These are phyloP conservation scores for Aspergillus funiculosus DNA, from an alignment of 495 filamentous ascomycete species.

Conservation along the genomic window DNA sequence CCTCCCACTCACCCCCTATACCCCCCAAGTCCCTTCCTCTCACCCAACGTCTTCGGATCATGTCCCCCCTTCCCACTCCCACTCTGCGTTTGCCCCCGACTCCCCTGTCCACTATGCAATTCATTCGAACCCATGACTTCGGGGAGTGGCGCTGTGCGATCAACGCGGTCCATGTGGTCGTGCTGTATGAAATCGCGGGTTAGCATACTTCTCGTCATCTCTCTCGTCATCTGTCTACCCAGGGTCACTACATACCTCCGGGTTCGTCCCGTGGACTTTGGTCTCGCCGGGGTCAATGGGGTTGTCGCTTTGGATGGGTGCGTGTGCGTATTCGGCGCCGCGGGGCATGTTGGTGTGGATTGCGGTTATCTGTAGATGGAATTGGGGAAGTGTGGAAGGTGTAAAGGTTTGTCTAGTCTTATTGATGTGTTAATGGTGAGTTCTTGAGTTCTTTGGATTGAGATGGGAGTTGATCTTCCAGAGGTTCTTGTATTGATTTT, in stretches of 20 bases:
- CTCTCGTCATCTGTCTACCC: no score
- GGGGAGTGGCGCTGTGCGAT: conserved; percentile 42
- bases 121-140: conserved; percentile 31
- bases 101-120: conserved; percentile 22
- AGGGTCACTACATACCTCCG: conserved; percentile 26
- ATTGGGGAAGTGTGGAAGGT: no score
- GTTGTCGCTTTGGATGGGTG: conserved; percentile 46
- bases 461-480: no score
- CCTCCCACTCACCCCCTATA: conserved; percentile 8
- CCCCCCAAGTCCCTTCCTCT: conserved; percentile 34
- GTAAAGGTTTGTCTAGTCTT: no score
- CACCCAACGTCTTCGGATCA: conserved; percentile 36
- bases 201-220: no score
- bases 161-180: conserved; percentile 36
- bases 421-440: neutral
- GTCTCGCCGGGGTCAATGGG: conserved; percentile 41
- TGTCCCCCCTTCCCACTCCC: conserved; percentile 41
- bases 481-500: neutral
- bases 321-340: conserved; percentile 47
- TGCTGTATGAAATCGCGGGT: conserved; percentile 20
- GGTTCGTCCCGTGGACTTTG: conserved; percentile 39
- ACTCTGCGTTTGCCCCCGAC: conserved; percentile 16
- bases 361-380: neutral
- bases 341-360: conserved; percentile 40
- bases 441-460: no score